Conservation (phyloP, 768 basidiomycete species). For the Serendipita sp. region DNA sequence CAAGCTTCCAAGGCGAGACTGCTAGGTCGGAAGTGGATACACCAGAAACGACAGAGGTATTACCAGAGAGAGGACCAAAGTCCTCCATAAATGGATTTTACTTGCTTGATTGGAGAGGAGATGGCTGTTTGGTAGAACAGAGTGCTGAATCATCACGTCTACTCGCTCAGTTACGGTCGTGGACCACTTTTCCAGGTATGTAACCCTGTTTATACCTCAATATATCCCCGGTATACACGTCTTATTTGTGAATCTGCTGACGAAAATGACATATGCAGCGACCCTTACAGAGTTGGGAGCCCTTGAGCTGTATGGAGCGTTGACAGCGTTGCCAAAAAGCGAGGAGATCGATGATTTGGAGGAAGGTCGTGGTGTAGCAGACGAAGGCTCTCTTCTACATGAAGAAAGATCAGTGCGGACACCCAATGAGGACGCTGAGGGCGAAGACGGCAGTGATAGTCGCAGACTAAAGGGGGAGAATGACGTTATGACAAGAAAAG, state of each 20-base stretch:
- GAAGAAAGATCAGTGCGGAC: too few species aligned
- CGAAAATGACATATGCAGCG: conserved; percentile 21
- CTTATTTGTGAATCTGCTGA: too few species aligned
- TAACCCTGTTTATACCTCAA: background rate
- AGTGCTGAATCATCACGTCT: background rate
- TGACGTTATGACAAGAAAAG: too few species aligned
- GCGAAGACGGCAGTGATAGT: too few species aligned
- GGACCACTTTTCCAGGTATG: background rate
- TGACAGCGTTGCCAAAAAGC: conserved; percentile 45
- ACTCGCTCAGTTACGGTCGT: background rate
- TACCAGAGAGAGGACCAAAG: too few species aligned
- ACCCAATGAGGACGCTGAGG: too few species aligned
- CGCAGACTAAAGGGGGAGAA: too few species aligned
- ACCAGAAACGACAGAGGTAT: background rate
- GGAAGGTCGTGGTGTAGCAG: conserved; percentile 7
- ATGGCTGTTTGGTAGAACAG: background rate
- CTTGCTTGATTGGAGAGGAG: background rate
- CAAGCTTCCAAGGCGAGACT: background rate
- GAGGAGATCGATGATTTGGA: conserved; percentile 28
- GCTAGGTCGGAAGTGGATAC: background rate
- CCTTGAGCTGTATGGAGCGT: conserved; percentile 43
- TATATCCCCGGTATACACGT: too few species aligned
- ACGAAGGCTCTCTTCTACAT: too few species aligned
- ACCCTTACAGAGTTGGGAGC: conserved; percentile 30
- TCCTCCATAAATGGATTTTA: background rate